Evolutionary conservation across 225 moss, liverwort and hornwort species (phyloP), one percentile per base, ranked within the genome.

Genomic region (Physcomitrium patens): DNA sequence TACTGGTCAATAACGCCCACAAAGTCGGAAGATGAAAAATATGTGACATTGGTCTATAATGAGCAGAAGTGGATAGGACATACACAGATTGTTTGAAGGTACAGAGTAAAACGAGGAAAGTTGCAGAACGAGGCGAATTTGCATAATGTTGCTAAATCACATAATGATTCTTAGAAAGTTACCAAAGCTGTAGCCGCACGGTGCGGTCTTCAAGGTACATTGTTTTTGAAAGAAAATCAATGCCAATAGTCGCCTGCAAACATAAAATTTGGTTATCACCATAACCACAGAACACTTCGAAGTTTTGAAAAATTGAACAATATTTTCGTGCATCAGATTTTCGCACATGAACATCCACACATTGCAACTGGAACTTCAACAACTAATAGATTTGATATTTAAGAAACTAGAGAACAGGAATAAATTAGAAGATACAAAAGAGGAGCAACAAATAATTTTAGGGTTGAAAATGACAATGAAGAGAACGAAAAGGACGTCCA

Each of bases 181-280:
- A 93, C 93, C 93, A 93, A 44, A 93, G 91, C 80, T 93, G 93
- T 53, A 93, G 80, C 16, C 93, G 91, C 68, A 93, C 93, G 49
- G 93, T 93, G 57, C 93, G 85, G 59, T 93, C 93, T 79, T 93
- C 93, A 18, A 93, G 85, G 61, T 93, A 93, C 93, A 93, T 93
- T 65, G 93, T 93, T 81, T 93, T 93, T 10, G 93, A 93, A 48
- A 93, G 79, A 70, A 93, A 93, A 63, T 93, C 93, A 61, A 93
- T 93, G 75, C 93, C 93, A 45, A 93, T 93, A 26, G 93, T 93
- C 31, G 93, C 93, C 93, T 93, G 86, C 20, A 54, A 19, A 54
- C 19, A 55, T n/a, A 16, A 56, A 19, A 74, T 12, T 54, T 16
- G 17, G 17, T 41, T 58, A 59, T 37, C 49, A 20, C 67, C 59